A percentile compares a stretch with the other conserved stretches of the same genome.
These are phyloP conservation scores for Aquilaria yunnanensis DNA, from an alignment of 345 rosid species.

Conservation along the genomic window DNA sequence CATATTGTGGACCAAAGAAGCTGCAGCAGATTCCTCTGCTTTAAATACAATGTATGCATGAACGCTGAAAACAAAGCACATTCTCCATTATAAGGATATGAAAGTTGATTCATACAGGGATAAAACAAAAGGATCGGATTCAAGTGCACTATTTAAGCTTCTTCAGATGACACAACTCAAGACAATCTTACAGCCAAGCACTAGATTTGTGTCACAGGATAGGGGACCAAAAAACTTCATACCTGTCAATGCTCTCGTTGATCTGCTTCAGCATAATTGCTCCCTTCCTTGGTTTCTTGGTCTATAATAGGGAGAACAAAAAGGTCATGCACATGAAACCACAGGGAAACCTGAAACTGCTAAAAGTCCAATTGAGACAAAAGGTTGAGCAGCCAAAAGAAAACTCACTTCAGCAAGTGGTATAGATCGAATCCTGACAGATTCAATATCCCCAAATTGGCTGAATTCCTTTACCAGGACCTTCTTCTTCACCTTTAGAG, in stretches of 20 bases:
- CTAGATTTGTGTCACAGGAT: too few species aligned
- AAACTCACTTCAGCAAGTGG: constrained; percentile 75
- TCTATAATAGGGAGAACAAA: constrained; percentile 30
- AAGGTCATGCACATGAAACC: background rate
- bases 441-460: constrained; percentile 78
- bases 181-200: too few species aligned
- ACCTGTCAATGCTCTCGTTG: constrained; percentile 83
- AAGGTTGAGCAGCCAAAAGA: background rate
- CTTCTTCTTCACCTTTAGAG: constrained; percentile 79
- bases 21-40: constrained; percentile 74
- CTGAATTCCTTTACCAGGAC: constrained; percentile 61
- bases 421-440: constrained; percentile 87
- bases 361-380: background rate
- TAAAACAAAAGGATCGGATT: background rate
- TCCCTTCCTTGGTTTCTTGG: constrained; percentile 82
- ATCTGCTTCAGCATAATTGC: constrained; percentile 66
- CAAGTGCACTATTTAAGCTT: too few species aligned
- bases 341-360: constrained; percentile 9
- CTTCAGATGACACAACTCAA: too few species aligned
- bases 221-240: background rate
- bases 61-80: constrained; percentile 47
- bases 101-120: background rate
- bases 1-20: constrained; percentile 82
- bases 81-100: constrained; percentile 5
- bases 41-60: constrained; percentile 90